Evolutionary conservation across 2,329 filamentous ascomycete genomes (phyloP).

Genomic region (Ophiostoma perfectum): DNA sequence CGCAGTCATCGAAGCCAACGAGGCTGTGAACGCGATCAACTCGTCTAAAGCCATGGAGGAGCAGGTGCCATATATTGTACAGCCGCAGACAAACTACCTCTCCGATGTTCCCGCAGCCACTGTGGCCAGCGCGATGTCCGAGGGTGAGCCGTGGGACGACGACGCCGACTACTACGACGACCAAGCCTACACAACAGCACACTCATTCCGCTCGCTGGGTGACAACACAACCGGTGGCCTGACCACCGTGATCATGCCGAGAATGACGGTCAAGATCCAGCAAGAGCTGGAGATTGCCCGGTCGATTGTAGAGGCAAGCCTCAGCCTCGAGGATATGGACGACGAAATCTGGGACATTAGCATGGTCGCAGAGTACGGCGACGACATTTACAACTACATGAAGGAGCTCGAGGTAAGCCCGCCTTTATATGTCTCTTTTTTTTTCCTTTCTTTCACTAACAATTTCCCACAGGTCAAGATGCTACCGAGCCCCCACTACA

Average conservation of each 20-base stretch:
- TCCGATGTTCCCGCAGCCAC: slow-evolving; percentile 19
- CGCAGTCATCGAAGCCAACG: slow-evolving; percentile 10
- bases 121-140: slow-evolving; percentile 32
- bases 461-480: slow-evolving; percentile 25
- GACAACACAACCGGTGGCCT: slow-evolving; percentile 49
- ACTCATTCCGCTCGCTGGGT: slow-evolving; percentile 69
- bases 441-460: slow-evolving; percentile 42
- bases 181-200: slow-evolving; percentile 71
- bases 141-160: slow-evolving; percentile 70
- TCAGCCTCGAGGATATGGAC: slow-evolving; percentile 68
- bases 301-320: slow-evolving; percentile 59
- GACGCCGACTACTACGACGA: slow-evolving; percentile 63
- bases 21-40: not conserved
- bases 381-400: slow-evolving; percentile 95
- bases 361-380: slow-evolving; percentile 95
- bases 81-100: slow-evolving; percentile 13
- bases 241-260: slow-evolving; percentile 63
- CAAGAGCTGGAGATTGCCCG: slow-evolving; percentile 66
- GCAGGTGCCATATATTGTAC: not conserved
- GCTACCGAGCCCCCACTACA: slow-evolving; percentile 87
- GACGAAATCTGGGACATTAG: slow-evolving; percentile 91
- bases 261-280: slow-evolving; percentile 60
- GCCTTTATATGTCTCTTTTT: not conserved
- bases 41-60: not conserved
- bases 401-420: slow-evolving; percentile 61